These are phyloP conservation scores for Diplodia scrobiculata DNA, from an alignment of 2,329 filamentous ascomycete genomes.

Conservation along the genomic window DNA sequence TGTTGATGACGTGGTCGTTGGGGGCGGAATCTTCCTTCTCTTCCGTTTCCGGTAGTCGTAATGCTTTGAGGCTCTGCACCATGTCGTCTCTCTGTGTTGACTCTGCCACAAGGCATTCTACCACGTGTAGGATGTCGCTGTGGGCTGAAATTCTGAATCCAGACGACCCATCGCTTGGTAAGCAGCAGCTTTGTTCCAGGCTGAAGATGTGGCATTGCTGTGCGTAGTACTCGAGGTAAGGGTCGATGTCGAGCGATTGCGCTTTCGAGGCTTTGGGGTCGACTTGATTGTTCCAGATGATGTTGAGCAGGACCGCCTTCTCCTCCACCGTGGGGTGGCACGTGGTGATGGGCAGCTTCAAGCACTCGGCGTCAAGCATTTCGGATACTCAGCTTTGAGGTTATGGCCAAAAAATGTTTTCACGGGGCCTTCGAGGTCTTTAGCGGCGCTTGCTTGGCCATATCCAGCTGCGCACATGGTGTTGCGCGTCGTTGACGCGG, in stretches of 20 bases:
- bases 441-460: not conserved
- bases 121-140: not conserved
- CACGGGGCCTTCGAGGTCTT: not conserved
- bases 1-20: not conserved
- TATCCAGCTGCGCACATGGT: not conserved
- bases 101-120: not conserved
- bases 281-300: not conserved
- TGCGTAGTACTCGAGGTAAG: slow-evolving; percentile 6
- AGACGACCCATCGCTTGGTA: not conserved
- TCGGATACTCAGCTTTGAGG: not conserved
- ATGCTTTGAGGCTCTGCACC: not conserved
- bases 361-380: not conserved
- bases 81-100: not conserved
- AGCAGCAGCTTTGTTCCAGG: not conserved
- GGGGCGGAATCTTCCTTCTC: no score
- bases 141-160: not conserved
- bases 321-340: not conserved
- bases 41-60: not conserved
- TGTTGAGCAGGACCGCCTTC: not conserved
- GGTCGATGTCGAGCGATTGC: not conserved
- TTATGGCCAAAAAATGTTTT: not conserved
- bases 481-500: not conserved
- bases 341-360: not conserved
- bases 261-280: not conserved
- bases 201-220: slow-evolving; percentile 11